Conservation (phyloP, 2,329 filamentous ascomycete genomes). For the Fusarium sp. region DNA sequence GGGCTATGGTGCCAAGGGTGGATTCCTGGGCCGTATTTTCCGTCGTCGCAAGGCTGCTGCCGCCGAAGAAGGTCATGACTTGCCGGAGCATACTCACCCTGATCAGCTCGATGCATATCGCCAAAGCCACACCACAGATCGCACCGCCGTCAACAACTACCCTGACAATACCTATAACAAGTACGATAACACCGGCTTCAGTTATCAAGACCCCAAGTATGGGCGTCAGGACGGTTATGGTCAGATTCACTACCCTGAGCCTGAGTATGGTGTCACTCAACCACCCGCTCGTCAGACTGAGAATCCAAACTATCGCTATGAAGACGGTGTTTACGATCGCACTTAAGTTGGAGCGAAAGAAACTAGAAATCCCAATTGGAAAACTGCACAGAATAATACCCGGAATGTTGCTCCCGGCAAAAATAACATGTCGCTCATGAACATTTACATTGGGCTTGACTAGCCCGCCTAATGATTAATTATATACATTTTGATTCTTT, state of each 20-base stretch:
- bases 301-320: slow-evolving; percentile 45
- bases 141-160: slow-evolving; percentile 45
- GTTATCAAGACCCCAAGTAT: slow-evolving; percentile 35
- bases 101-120: slow-evolving; percentile 49
- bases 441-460: not conserved
- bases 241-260: slow-evolving; percentile 40
- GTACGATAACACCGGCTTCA: slow-evolving; percentile 36
- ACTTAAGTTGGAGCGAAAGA: slow-evolving; percentile 1
- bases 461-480: slow-evolving; percentile 35
- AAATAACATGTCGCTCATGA: slow-evolving; percentile 16
- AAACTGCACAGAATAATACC: slow-evolving; percentile 20
- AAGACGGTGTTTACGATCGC: slow-evolving; percentile 50
- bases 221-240: slow-evolving; percentile 42
- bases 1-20: slow-evolving; percentile 50
- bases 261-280: slow-evolving; percentile 28
- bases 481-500: not conserved
- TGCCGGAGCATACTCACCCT: slow-evolving; percentile 53
- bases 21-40: slow-evolving; percentile 48
- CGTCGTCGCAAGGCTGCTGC: slow-evolving; percentile 38
- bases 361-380: not conserved
- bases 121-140: slow-evolving; percentile 53
- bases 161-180: slow-evolving; percentile 39
- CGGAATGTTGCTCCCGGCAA: slow-evolving; percentile 8
- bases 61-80: slow-evolving; percentile 42
- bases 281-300: slow-evolving; percentile 5